Evolutionary conservation across 305 asterid genomes (phyloP).

Genomic region (Plantago coronopus): DNA sequence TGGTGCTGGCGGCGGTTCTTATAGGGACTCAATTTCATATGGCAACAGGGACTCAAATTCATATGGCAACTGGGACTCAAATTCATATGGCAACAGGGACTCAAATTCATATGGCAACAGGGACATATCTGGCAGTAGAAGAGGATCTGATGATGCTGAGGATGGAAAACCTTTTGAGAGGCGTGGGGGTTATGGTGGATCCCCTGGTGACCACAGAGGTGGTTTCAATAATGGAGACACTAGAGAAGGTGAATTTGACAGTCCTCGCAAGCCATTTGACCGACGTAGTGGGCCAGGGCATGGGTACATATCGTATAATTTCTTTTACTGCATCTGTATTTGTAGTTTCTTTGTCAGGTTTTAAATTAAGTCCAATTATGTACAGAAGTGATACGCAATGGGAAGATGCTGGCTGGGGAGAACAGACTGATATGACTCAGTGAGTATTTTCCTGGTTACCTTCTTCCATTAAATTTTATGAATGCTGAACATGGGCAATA

Average conservation of each 20-base stretch:
- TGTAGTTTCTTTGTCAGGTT: not conserved
- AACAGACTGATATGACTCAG: conserved; percentile 57
- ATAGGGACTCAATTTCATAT: conserved; percentile 55
- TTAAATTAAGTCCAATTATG: not conserved
- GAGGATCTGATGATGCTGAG: conserved; percentile 44
- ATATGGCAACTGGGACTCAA: too few relatives aligned
- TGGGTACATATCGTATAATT: conserved; percentile 39
- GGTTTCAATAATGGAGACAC: conserved; percentile 54
- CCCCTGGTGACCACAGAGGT: conserved; percentile 54
- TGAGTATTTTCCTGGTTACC: conserved; percentile 37
- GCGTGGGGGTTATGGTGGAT: conserved; percentile 65
- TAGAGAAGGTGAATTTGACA: conserved; percentile 52
- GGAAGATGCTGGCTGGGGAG: conserved; percentile 93
- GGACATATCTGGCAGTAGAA: conserved; percentile 45
- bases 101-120: conserved; percentile 44
- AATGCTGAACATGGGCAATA: not conserved
- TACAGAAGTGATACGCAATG: conserved; percentile 63
- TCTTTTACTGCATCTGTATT: not conserved
- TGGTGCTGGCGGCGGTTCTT: conserved; percentile 46
- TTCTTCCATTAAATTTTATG: not conserved
- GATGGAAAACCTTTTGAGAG: conserved; percentile 53
- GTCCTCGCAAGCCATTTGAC: conserved; percentile 56
- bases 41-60: too few relatives aligned
- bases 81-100: conserved; percentile 48
- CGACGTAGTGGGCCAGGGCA: conserved; percentile 81